Evolutionary conservation across 2,329 filamentous ascomycete species (phyloP).

Genomic region (Arthrobotrys musiformis): DNA sequence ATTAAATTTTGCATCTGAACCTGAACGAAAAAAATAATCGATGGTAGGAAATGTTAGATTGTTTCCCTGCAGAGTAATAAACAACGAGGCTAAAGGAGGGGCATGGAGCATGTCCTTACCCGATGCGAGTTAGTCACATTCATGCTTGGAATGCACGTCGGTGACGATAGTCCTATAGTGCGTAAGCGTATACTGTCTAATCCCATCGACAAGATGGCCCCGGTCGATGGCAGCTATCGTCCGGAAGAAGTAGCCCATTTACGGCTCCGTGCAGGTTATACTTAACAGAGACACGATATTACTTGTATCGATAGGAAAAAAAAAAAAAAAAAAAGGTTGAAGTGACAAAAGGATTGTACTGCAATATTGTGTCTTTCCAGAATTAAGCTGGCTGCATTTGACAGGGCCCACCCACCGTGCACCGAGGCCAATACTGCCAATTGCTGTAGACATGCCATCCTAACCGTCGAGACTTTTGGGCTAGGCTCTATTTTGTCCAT

Average conservation of each 20-base stretch:
- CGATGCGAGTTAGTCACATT: slow-evolving; percentile 42
- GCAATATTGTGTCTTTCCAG: slow-evolving; percentile 37
- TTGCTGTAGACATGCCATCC: slow-evolving; percentile 40
- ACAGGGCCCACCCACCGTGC: slow-evolving; percentile 37
- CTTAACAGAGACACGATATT: slow-evolving; percentile 13
- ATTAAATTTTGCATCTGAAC: slow-evolving; percentile 5
- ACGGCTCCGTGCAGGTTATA: slow-evolving; percentile 27
- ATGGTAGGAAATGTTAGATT: slow-evolving; percentile 6
- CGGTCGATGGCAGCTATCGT: slow-evolving; percentile 48
- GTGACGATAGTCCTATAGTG: slow-evolving; percentile 50
- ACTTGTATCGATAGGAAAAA: slow-evolving; percentile 37
- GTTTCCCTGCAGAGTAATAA: slow-evolving; percentile 42
- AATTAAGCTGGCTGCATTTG: slow-evolving; percentile 26
- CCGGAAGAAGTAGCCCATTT: slow-evolving; percentile 52
- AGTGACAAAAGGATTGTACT: too few species aligned
- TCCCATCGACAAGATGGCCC: slow-evolving; percentile 37
- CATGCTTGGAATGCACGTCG: slow-evolving; percentile 51
- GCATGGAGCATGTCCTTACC: slow-evolving; percentile 42
- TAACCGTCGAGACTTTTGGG: slow-evolving; percentile 19
- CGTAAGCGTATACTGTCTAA: too few species aligned
- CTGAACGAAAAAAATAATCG: neutral
- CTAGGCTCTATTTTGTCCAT: slow-evolving; percentile 18
- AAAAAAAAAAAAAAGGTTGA: slow-evolving; percentile 7
- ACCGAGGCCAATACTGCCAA: slow-evolving; percentile 12
- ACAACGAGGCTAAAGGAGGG: slow-evolving; percentile 29